Conservation (phyloP, 176 grass and related monocot species). For the Tillandsia leiboldiana region DNA sequence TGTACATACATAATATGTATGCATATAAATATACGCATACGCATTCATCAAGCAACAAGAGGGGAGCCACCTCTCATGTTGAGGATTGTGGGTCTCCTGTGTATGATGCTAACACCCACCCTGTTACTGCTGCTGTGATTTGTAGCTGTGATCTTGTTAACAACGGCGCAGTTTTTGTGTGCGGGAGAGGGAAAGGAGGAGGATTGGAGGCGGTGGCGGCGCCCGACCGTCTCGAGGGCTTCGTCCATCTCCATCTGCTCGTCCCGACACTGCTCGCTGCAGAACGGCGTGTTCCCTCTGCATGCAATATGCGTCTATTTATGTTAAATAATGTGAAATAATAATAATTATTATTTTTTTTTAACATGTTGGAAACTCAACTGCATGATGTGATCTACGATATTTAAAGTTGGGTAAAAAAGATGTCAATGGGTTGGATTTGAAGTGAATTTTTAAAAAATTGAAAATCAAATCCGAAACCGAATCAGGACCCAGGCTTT, state of each 20-base stretch:
- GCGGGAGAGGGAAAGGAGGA: not conserved
- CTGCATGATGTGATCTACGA: too few relatives aligned
- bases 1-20: too few relatives aligned
- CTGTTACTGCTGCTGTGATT: not conserved
- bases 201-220: slow-evolving; percentile 21
- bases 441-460: too few relatives aligned
- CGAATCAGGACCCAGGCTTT: too few relatives aligned
- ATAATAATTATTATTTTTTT: too few relatives aligned
- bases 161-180: not conserved
- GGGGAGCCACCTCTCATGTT: slow-evolving; percentile 42
- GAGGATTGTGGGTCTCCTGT: slow-evolving; percentile 42
- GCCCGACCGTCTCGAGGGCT: slow-evolving; percentile 35
- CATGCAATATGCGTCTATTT: not conserved
- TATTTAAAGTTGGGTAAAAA: too few relatives aligned
- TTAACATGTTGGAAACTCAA: too few relatives aligned
- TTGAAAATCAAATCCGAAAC: too few relatives aligned
- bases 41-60: slow-evolving; percentile 23
- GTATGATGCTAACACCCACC: slow-evolving; percentile 19
- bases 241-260: slow-evolving; percentile 85
- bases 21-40: too few relatives aligned
- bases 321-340: too few relatives aligned
- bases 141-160: not conserved
- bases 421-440: too few relatives aligned
- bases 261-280: slow-evolving; percentile 57
- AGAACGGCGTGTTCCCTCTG: slow-evolving; percentile 74